These are phyloP conservation scores for Eucalyptus victrix DNA, from an alignment of 345 rosid genomes.

Conservation along the genomic window DNA sequence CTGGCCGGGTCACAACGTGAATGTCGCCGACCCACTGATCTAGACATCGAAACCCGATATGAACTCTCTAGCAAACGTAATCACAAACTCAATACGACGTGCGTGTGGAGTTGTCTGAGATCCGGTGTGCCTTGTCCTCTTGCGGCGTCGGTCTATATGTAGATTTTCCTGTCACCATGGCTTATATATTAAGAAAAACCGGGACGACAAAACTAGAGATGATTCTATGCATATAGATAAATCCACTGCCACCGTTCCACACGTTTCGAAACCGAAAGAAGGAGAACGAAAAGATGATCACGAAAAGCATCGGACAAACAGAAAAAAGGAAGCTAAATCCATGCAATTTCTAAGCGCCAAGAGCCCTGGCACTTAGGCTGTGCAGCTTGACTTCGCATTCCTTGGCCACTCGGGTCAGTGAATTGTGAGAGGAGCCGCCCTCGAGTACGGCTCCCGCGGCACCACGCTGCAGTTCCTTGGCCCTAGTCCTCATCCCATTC, in stretches of 20 bases:
- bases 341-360: background rate
- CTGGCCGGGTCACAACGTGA: background rate
- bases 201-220: background rate
- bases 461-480: constrained; percentile 8
- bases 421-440: constrained; percentile 17
- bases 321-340: background rate
- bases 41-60: background rate
- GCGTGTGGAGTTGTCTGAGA: background rate
- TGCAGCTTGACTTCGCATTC: background rate
- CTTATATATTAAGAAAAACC: background rate
- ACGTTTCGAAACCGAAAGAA: background rate
- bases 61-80: background rate
- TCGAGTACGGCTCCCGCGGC: constrained; percentile 7
- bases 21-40: background rate
- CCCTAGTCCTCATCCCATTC: constrained; percentile 21
- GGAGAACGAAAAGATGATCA: background rate
- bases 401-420: constrained; percentile 20
- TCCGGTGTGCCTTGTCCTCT: background rate
- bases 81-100: background rate
- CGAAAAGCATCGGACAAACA: background rate
- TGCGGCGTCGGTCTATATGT: background rate
- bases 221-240: background rate
- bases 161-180: background rate
- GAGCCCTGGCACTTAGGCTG: background rate
- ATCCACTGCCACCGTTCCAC: background rate